phyloP scores from a whole-genome alignment of 495 filamentous ascomycete genomes.

The Daldinia caldariorum region DNA sequence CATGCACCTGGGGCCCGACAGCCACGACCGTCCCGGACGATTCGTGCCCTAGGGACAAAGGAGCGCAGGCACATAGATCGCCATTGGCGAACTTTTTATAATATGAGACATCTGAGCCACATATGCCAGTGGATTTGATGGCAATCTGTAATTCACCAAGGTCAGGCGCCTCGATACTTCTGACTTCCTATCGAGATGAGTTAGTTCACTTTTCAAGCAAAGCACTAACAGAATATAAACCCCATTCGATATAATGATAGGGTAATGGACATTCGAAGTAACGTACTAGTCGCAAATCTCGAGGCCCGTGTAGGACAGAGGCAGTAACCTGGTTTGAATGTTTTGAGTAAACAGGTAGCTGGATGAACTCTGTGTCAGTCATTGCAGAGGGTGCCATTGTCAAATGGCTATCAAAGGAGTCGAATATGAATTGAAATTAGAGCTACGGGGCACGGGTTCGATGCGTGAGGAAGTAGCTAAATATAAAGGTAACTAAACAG shows the following conservation, averaged over 20 bases:
- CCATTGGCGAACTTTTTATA: constrained; percentile 87
- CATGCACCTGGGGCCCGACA: constrained; percentile 64
- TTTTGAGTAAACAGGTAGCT: constrained; percentile 55
- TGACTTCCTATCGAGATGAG: constrained; percentile 52
- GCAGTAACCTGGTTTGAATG: constrained; percentile 55
- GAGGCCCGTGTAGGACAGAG: constrained; percentile 62
- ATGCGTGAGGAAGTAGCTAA: constrained; percentile 24
- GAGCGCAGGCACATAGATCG: constrained; percentile 76
- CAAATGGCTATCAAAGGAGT: constrained; percentile 24
- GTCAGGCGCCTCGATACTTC: constrained; percentile 58
- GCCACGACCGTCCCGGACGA: constrained; percentile 75
- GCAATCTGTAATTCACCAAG: constrained; percentile 75
- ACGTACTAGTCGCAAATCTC: constrained; percentile 62
- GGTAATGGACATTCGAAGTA: constrained; percentile 10
- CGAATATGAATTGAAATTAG: constrained; percentile 26
- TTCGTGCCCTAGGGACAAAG: constrained; percentile 82
- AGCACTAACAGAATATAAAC: constrained; percentile 42
- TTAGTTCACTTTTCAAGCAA: constrained; percentile 9
- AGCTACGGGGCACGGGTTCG: constrained; percentile 16
- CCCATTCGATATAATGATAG: constrained; percentile 8
- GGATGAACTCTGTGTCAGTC: constrained; percentile 55
- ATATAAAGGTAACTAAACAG: constrained; percentile 28
- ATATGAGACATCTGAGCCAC: constrained; percentile 86
- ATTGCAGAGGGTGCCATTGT: constrained; percentile 60
- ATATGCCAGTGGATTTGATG: constrained; percentile 79